Evolutionary conservation across 768 basidiomycete genomes (phyloP), one percentile per base, ranked within the genome.

Genomic region (Podaxis rugospora): DNA sequence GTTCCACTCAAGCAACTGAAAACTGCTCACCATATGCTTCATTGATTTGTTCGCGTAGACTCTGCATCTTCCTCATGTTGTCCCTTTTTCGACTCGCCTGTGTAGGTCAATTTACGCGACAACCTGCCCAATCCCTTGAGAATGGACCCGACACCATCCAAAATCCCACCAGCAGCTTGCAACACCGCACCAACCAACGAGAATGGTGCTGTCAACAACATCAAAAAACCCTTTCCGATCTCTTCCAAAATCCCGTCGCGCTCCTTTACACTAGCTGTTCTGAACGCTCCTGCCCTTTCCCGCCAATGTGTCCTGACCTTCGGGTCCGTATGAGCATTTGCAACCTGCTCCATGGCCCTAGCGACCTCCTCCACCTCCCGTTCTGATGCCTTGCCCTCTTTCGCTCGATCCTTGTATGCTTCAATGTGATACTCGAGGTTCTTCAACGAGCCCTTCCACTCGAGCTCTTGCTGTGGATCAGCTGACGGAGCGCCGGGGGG

Each of bases 131-230:
- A 7, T 16, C 59, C 59, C 11, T 28, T 49, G 21, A 61, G 37
- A 18, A 50, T 54, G n/a, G 39, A 35, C 27, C 44, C 59, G 18
- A 61, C 44, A 5, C 59, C 59, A 44, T 21, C 42, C 47, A 61
- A 32, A 44, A 61, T 54, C 14, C 52, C 59, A 9, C 53, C 59
- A 3, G 11, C 52, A 14, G 46, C 59, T n/a, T 55, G 59, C 6
- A 61, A 28, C 4, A 55, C 36, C 1, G 53, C 53, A 47, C 59
- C 52, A 9, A 61, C 59, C 35, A 54, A 23, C 10, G 27, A 11
- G 52, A 61, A 61, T 1, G 52, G 59, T 27, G 44, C 39, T 5
- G 42, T 55, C 59, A 61, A 47, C 21, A 61, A 21, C 23, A 27
- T 39, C 53, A 61, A 37, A 16, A 55, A 55, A 23, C 59, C 59